Base-by-base conservation (phyloP, 345 rosid genomes). In the Eucalyptus globulus region DNA sequence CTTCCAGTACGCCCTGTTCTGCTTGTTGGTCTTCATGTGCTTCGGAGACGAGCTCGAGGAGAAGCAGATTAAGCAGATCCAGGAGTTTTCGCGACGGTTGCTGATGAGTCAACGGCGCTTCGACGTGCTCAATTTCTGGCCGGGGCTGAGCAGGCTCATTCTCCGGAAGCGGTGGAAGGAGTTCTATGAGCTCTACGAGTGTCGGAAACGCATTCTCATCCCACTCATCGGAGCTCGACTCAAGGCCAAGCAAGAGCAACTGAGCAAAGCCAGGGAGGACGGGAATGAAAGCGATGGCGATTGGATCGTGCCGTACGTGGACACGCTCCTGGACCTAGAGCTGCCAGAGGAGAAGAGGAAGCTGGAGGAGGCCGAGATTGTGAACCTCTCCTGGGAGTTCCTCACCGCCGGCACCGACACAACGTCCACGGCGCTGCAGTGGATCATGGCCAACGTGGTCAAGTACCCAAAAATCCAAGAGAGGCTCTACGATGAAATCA, bases 391-490 rank as follows among this genome's bases (percentile, higher is more conserved):
- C 88, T n/a, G 53, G 3, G 90, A 89, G 88, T 89, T 89, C 44
- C 88, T 89, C 50, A 87, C 1, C 19, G 90, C 44, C 51, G 90
- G 90, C 29, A 89, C 88, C n/a, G 56, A 87, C 85, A 87, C 90
- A 1, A 89, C 88, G 6, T 72, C 88, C 31, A 87, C 90, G 50
- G 90, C 88, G 24, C 53, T 89, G 31, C 81, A 89, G 11, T 72
- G 90, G 90, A 87, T 87, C 43, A 87, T 89, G 80, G 90, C 90
- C 53, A 89, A 89, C 80, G 3, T 89, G 72, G 88, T 89, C 76
- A 89, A 89, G 60, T 54, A 56, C 62, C 91, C 89, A 5, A 40
- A 76, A 29, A 17, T 89, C 45, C 91, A 89, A 62, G 88, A 87
- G 6, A 54, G 34, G 31, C 76, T 87, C 24, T 87, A 86, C 19